Percentiles rank a stretch among this genome's conserved stretches.
phyloP scores from a whole-genome alignment of 768 basidiomycete genomes.

The Leccinum rimulosum region DNA sequence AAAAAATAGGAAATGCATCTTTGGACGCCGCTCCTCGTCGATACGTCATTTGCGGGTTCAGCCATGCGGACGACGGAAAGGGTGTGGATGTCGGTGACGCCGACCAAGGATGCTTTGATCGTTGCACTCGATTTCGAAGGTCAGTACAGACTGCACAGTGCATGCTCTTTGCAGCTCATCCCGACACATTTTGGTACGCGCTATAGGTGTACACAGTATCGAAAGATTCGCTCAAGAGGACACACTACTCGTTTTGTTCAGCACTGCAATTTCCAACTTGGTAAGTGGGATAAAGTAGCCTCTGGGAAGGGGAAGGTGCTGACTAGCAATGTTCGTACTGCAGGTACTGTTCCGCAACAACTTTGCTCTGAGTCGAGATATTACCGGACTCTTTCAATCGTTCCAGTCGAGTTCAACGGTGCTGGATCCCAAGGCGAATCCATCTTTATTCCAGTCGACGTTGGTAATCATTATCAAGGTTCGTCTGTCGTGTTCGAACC shows the following conservation, averaged over 20 bases:
- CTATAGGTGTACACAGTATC: slow-evolving; percentile 57
- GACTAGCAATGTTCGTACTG: neutral
- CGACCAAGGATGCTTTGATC: slow-evolving; percentile 50
- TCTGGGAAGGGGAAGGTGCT: neutral
- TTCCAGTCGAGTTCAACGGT: slow-evolving; percentile 59
- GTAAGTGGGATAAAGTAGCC: slow-evolving; percentile 39
- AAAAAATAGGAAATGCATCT: too few species aligned
- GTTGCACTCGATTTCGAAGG: slow-evolving; percentile 69
- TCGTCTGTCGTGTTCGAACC: neutral
- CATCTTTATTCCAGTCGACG: slow-evolving; percentile 55
- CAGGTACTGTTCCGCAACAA: slow-evolving; percentile 67
- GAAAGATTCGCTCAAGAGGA: slow-evolving; percentile 65
- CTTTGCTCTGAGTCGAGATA: slow-evolving; percentile 59
- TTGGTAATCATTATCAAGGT: slow-evolving; percentile 66
- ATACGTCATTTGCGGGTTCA: slow-evolving; percentile 64
- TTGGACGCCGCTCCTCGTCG: too few species aligned
- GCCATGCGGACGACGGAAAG: slow-evolving; percentile 70
- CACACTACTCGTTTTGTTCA: slow-evolving; percentile 60
- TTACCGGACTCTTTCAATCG: slow-evolving; percentile 58
- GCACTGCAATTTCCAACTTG: slow-evolving; percentile 62
- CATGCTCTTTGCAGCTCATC: neutral
- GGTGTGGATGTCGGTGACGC: slow-evolving; percentile 67
- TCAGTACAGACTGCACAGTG: slow-evolving; percentile 10
- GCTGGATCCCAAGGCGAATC: slow-evolving; percentile 57
- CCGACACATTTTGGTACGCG: neutral